These are phyloP conservation scores for Bonia amplexicaulis DNA, from an alignment of 176 grass and related monocot species.

Conservation along the genomic window DNA sequence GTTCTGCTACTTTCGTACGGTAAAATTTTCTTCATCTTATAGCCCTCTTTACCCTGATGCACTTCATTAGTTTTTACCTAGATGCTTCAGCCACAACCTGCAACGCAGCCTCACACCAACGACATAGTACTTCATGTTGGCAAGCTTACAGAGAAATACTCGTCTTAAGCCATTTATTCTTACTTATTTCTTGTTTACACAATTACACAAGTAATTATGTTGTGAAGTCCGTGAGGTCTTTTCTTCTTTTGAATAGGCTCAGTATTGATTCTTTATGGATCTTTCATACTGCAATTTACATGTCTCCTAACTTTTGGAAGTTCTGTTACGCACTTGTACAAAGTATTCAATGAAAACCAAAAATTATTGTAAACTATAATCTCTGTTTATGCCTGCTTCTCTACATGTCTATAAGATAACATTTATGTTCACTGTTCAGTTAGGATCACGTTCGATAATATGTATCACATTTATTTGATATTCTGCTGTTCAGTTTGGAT, in stretches of 20 bases:
- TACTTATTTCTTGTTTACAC: slow-evolving; percentile 15
- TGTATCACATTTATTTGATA: too few species aligned
- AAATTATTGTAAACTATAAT: too few species aligned
- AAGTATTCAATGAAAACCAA: too few species aligned
- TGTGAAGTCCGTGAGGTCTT: background rate
- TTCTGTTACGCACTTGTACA: too few species aligned
- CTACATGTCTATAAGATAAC: too few species aligned
- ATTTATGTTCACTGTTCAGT: too few species aligned
- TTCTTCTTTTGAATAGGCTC: slow-evolving; percentile 5
- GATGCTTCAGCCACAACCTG: slow-evolving; percentile 85
- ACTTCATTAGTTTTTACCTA: slow-evolving; percentile 78
- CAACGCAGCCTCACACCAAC: slow-evolving; percentile 67
- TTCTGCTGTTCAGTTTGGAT: too few species aligned
- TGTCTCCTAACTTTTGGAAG: background rate
- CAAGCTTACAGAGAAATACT: slow-evolving; percentile 78
- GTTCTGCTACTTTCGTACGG: too few species aligned
- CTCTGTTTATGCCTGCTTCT: too few species aligned
- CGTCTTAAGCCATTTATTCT: slow-evolving; percentile 22
- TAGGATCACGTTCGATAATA: too few species aligned
- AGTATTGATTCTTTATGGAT: slow-evolving; percentile 33
- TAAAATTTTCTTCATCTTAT: too few species aligned
- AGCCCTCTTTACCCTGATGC: slow-evolving; percentile 56
- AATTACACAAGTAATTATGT: background rate
- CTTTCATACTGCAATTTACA: background rate
- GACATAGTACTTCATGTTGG: slow-evolving; percentile 84